A percentile compares a stretch with the other conserved stretches of the same genome.
Conservation (phyloP, 2,329 filamentous ascomycete species). For the Phialophora chinensis region DNA sequence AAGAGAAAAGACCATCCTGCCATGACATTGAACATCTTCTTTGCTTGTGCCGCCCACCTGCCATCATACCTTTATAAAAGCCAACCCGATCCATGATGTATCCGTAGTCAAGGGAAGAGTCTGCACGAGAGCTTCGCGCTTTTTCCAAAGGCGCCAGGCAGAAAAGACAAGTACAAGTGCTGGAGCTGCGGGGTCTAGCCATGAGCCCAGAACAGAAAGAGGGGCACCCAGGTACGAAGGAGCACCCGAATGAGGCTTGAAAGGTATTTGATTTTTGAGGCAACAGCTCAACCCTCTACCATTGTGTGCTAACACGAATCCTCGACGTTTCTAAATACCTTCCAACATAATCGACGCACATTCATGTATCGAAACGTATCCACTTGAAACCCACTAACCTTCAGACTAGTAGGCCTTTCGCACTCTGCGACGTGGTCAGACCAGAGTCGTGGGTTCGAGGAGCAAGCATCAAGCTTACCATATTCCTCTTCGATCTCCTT, state of each 20-base stretch:
- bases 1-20: not conserved
- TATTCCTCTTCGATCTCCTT: slow-evolving; percentile 22
- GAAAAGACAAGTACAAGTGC: not conserved
- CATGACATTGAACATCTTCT: too few species aligned
- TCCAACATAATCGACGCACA: slow-evolving; percentile 31
- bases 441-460: slow-evolving; percentile 5
- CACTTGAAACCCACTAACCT: slow-evolving; percentile 13
- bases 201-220: not conserved
- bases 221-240: not conserved
- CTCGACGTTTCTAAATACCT: slow-evolving; percentile 21
- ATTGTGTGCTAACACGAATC: not conserved
- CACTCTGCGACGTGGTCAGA: slow-evolving; percentile 10
- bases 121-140: too few species aligned
- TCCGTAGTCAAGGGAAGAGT: too few species aligned
- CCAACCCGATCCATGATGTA: too few species aligned
- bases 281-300: not conserved
- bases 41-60: too few species aligned
- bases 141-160: too few species aligned
- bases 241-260: not conserved
- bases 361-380: slow-evolving; percentile 26
- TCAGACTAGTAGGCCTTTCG: slow-evolving; percentile 19
- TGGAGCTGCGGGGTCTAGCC: not conserved
- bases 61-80: too few species aligned
- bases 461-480: slow-evolving; percentile 26
- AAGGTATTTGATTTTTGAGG: not conserved